Evolutionary conservation across 768 basidiomycete genomes (phyloP).

Genomic region (Suillus lakei): DNA sequence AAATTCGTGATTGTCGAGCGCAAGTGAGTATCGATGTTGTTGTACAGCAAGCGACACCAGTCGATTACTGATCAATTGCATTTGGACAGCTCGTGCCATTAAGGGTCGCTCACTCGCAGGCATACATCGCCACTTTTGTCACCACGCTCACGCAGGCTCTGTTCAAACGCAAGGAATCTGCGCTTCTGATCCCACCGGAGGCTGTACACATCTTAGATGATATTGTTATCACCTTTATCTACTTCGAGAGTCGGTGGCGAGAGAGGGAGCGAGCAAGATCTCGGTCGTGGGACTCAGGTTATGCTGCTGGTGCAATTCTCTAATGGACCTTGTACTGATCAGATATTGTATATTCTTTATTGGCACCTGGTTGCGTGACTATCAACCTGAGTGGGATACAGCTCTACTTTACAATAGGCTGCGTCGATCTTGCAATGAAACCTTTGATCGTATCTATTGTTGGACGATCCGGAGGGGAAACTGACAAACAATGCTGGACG

Average conservation of each 20-base stretch:
- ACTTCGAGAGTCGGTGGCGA: conserved; percentile 36
- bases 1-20: conserved; percentile 24
- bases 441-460: background rate
- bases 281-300: conserved; percentile 11
- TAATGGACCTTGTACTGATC: background rate
- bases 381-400: background rate
- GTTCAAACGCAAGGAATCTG: conserved; percentile 19
- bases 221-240: conserved; percentile 41
- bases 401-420: background rate
- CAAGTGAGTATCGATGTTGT: conserved; percentile 21
- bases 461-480: background rate
- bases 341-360: background rate
- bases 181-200: conserved; percentile 33
- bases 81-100: conserved; percentile 32
- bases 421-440: background rate
- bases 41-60: background rate
- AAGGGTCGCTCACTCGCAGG: background rate
- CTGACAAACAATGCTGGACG: background rate
- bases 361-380: background rate
- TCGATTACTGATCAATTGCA: background rate
- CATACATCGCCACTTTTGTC: conserved; percentile 35
- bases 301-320: background rate
- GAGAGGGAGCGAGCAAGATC: conserved; percentile 26
- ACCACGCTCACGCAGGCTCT: conserved; percentile 20
- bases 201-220: conserved; percentile 38